These are phyloP conservation scores for Parsonsia alboflavescens DNA, from an alignment of 257 asterid genomes.

Conservation along the genomic window DNA sequence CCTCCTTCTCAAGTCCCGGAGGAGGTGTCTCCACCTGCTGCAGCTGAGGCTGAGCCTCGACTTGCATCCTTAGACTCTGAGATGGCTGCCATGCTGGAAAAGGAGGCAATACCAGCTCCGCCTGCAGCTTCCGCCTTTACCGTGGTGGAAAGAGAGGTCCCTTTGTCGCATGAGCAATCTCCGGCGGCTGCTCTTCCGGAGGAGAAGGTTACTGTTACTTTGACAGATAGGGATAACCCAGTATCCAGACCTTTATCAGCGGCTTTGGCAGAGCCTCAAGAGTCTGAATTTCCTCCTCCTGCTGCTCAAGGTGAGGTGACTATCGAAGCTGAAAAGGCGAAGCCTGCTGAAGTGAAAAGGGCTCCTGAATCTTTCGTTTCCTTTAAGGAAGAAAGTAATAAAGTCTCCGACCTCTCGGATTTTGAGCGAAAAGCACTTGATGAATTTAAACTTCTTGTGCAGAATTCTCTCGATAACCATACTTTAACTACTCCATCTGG, in stretches of 20 bases:
- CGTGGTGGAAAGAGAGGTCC: constrained; percentile 40
- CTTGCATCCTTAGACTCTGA: constrained; percentile 46
- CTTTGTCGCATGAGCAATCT: constrained; percentile 32
- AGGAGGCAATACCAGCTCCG: constrained; percentile 9
- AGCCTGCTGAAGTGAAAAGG: constrained; percentile 27
- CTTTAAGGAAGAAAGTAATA: constrained; percentile 76
- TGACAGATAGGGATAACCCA: background rate
- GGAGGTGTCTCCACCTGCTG: constrained; percentile 11
- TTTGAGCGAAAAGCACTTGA: constrained; percentile 43
- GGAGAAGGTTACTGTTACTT: constrained; percentile 35
- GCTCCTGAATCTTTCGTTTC: constrained; percentile 49
- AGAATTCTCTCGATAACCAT: constrained; percentile 36
- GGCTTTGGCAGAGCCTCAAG: constrained; percentile 14
- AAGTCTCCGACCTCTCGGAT: constrained; percentile 61
- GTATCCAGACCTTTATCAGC: constrained; percentile 13
- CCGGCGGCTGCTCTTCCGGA: constrained; percentile 22
- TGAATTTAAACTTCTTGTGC: constrained; percentile 47
- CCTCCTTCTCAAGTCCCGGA: constrained; percentile 23
- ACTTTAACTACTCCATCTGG: constrained; percentile 12
- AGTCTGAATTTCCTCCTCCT: constrained; percentile 18
- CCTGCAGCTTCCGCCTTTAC: constrained; percentile 26
- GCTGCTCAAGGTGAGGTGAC: constrained; percentile 26
- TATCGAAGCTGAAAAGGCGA: constrained; percentile 24
- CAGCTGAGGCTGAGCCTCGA: constrained; percentile 41
- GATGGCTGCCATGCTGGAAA: background rate